phyloP scores from a whole-genome alignment of 495 filamentous ascomycete species.

The Hamigera avellanea region DNA sequence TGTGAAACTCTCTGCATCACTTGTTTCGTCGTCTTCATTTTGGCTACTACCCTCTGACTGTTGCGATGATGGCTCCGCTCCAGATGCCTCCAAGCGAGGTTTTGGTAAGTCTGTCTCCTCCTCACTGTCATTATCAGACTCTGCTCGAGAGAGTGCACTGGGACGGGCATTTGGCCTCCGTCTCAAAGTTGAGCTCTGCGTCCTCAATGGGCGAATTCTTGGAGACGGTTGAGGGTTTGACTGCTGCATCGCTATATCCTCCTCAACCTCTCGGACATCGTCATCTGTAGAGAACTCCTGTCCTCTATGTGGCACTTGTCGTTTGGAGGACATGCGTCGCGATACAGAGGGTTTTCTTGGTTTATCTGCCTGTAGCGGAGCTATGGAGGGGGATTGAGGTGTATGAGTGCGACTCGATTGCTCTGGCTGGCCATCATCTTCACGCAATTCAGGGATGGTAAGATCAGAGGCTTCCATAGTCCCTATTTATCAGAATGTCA shows the following conservation, averaged over 20 bases:
- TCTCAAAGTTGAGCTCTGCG: conserved; percentile 55
- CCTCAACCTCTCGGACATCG: conserved; percentile 70
- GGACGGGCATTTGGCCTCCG: conserved; percentile 51
- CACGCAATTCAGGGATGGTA: conserved; percentile 13
- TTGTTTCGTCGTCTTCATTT: conserved; percentile 45
- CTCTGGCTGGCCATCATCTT: conserved; percentile 24
- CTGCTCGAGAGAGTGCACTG: conserved; percentile 45
- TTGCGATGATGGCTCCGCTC: conserved; percentile 15
- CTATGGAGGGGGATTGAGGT: conserved; percentile 44
- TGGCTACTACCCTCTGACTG: conserved; percentile 14
- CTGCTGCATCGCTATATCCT: conserved; percentile 30
- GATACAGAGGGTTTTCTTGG: conserved; percentile 61
- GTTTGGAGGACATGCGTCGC: conserved; percentile 63
- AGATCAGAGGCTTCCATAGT: conserved; percentile 24
- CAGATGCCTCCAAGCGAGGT: conserved; percentile 11
- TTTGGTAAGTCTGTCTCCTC: conserved; percentile 28
- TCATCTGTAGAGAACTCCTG: conserved; percentile 94
- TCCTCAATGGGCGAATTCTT: conserved; percentile 24
- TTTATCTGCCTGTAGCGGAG: conserved; percentile 39
- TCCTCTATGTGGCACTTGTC: conserved; percentile 62
- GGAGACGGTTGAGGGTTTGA: conserved; percentile 24
- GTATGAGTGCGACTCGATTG: conserved; percentile 12
- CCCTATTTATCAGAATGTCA: conserved; percentile 14
- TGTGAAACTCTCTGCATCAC: conserved; percentile 70
- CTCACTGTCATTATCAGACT: conserved; percentile 41